Conservation (phyloP, 805 yeast genomes). For the Vanderwaltozyma yarrowii region DNA sequence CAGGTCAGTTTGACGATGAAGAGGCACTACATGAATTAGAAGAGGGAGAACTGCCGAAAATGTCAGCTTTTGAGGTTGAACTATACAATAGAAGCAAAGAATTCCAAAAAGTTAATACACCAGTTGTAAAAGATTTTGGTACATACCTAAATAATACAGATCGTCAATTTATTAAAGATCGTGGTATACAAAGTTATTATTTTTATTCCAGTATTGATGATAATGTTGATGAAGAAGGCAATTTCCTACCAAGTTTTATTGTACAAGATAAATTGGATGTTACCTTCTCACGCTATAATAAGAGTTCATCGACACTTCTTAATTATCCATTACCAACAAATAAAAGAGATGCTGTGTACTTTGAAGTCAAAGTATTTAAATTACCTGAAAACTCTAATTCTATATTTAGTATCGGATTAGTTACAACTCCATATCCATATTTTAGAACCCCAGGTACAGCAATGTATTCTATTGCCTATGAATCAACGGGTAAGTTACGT, state of each 20-base stretch:
- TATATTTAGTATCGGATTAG: conserved; percentile 53
- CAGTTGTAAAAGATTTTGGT: conserved; percentile 24
- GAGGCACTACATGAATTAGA: conserved; percentile 17
- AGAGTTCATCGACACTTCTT: conserved; percentile 26
- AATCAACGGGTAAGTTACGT: conserved; percentile 59
- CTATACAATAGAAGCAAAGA: conserved; percentile 24
- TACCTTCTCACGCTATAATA: conserved; percentile 22
- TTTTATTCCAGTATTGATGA: conserved; percentile 29
- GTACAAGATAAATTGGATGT: conserved; percentile 29
- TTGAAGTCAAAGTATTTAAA: conserved; percentile 47
- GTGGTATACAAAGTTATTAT: conserved; percentile 29
- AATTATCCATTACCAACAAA: conserved; percentile 31
- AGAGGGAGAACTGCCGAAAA: conserved; percentile 16
- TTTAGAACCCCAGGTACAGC: conserved; percentile 69
- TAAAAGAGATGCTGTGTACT: conserved; percentile 59
- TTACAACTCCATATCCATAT: conserved; percentile 64
- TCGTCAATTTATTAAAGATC: conserved; percentile 23
- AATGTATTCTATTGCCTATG: conserved; percentile 61
- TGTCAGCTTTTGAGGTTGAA: conserved; percentile 26
- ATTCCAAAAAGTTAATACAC: conserved; percentile 23
- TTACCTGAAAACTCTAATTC: conserved; percentile 31
- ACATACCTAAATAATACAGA: conserved; percentile 21
- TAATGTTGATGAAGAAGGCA: conserved; percentile 24
- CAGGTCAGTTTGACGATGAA: conserved; percentile 24
- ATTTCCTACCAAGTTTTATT: conserved; percentile 27